phyloP scores from a whole-genome alignment of 2,329 filamentous ascomycete species.

The Cordyceps farinosa region DNA sequence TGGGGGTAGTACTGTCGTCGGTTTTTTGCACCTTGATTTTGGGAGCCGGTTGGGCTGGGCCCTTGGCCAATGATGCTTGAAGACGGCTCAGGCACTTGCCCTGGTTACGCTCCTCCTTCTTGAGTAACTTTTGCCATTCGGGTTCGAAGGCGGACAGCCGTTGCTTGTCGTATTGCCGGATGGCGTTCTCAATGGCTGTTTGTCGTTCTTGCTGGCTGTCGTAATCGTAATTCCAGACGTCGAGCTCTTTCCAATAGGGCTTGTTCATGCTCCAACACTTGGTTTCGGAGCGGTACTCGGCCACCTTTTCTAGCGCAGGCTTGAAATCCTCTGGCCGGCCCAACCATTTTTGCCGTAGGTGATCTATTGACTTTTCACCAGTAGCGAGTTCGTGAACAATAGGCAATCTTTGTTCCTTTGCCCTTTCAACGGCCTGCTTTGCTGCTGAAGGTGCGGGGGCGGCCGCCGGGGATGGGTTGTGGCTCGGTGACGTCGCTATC shows the following conservation, averaged over 20 bases:
- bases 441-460: constrained; percentile 48
- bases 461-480: constrained; percentile 53
- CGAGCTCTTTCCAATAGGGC: constrained; percentile 59
- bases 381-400: constrained; percentile 61
- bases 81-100: constrained; percentile 60
- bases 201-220: constrained; percentile 52
- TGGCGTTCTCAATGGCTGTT: constrained; percentile 57
- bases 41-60: constrained; percentile 42
- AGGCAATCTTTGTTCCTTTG: constrained; percentile 50
- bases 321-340: constrained; percentile 53
- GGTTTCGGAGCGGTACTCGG: constrained; percentile 44
- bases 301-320: constrained; percentile 55
- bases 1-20: constrained; percentile 44
- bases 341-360: constrained; percentile 48
- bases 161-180: constrained; percentile 57
- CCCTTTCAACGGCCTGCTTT: constrained; percentile 49
- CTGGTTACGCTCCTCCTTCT: constrained; percentile 52
- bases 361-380: constrained; percentile 47
- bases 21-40: constrained; percentile 50
- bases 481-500: constrained; percentile 52
- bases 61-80: constrained; percentile 56
- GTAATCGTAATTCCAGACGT: constrained; percentile 61
- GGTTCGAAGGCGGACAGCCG: constrained; percentile 53
- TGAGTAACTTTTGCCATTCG: constrained; percentile 60
- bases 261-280: constrained; percentile 56